Base-by-base conservation (phyloP, 1,139 yeast species). In the Scheffersomyces segobiensis region DNA sequence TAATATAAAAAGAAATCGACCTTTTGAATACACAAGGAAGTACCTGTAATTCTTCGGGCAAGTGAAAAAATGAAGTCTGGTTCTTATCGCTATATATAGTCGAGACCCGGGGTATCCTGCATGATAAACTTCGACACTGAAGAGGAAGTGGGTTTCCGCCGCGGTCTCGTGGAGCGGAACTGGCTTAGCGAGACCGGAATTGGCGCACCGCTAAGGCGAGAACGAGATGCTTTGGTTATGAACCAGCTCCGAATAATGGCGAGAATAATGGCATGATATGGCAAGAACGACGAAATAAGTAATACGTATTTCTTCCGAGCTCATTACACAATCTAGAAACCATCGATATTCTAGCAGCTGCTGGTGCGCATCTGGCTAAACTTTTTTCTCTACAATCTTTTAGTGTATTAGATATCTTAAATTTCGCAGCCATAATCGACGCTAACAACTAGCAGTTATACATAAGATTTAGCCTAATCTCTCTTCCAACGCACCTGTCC, bases 401-500 rank as follows among this genome's bases (percentile, higher is more conserved):
- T 10, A 32, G 42, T 14, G 42, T 10, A 32, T 32, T 32, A 14
- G n/a, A n/a, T 12, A 32, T 32, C 42, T 32, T 32, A 32, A 32
- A 32, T 32, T 32, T 32, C 42, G 42, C 42, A 32, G 42, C 42
- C 42, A 32, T 12, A 10, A 32, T 32, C 42, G 17, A 32, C 17
- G 12, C 42, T 32, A 32, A 32, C 42, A 12, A 32, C 42, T 32
- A 32, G 12, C 42, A 12, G 17, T 32, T 14, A 3, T 32, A 32
- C 12, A 32, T 32, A 32, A 10, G 17, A 32, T 32, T 32, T 12
- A 6, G 22, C 21, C 53, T 68, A 85, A 63, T 84, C 88, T 62
- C 89, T 75, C 70, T 85, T 85, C 89, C 89, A 86, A 59, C 87
- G 78, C 21, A 83, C 77, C 59, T 83, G 85, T 46, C 71, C 67